phyloP scores from a whole-genome alignment of 768 basidiomycete species.

The Lactarius sp. region DNA sequence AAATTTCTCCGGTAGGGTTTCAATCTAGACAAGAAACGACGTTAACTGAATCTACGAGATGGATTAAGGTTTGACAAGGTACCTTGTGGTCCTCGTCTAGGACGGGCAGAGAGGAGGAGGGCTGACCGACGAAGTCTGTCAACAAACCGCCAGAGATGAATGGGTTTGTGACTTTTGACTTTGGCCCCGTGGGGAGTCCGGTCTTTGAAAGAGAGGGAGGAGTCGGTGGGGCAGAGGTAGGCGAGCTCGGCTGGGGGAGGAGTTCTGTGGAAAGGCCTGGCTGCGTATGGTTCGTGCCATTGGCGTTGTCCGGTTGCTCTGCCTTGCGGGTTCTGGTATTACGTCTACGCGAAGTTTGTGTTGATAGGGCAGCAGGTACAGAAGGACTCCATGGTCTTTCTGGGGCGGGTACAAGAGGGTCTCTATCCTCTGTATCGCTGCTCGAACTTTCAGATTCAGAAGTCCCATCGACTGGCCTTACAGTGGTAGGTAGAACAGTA shows the following conservation, averaged over 20 bases:
- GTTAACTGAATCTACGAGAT: not conserved
- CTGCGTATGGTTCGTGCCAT: not conserved
- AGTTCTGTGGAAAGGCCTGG: not conserved
- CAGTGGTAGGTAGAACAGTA: not conserved
- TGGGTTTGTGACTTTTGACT: constrained; percentile 30
- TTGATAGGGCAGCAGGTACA: constrained; percentile 20
- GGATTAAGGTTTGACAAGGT: not conserved
- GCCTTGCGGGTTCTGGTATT: constrained; percentile 2
- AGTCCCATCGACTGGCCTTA: constrained; percentile 4
- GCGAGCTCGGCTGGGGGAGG: constrained; percentile 6
- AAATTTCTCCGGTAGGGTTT: not conserved
- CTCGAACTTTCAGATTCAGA: constrained; percentile 9
- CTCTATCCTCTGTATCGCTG: constrained; percentile 5
- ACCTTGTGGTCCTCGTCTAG: constrained; percentile 10
- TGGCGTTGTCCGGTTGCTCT: constrained; percentile 3
- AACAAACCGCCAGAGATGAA: constrained; percentile 50
- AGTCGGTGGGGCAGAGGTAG: constrained; percentile 22
- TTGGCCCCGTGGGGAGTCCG: not conserved
- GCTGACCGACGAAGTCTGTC: constrained; percentile 39
- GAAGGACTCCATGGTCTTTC: constrained; percentile 24
- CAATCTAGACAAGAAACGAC: not conserved
- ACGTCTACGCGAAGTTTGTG: constrained; percentile 7
- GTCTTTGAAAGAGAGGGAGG: not conserved
- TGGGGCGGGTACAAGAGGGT: not conserved
- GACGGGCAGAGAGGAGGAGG: constrained; percentile 21